phyloP scores from a whole-genome alignment of 495 filamentous ascomycete species.

The Beverwykella pulmonaria region DNA sequence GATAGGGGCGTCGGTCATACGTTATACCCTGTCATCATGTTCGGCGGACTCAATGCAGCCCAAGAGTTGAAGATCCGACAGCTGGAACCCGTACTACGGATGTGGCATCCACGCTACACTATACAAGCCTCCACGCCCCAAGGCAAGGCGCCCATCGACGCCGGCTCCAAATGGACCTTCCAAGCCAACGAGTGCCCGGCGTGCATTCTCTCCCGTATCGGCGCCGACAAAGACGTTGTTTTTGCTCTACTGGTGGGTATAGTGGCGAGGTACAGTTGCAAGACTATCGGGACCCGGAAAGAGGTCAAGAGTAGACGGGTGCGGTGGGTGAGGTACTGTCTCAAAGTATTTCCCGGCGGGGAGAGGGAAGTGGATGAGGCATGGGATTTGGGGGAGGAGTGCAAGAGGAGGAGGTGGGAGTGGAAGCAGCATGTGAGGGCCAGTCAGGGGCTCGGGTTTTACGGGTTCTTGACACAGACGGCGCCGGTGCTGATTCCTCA shows the following conservation, averaged over 20 bases:
- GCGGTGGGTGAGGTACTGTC: slow-evolving; percentile 12
- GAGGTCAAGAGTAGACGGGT: slow-evolving; percentile 4
- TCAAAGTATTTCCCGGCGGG: slow-evolving; percentile 6
- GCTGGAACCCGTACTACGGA: slow-evolving; percentile 22
- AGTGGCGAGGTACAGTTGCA: neutral
- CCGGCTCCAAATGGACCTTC: slow-evolving; percentile 7
- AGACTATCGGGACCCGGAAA: neutral
- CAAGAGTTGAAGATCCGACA: slow-evolving; percentile 10
- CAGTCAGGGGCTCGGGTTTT: neutral
- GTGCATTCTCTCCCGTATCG: slow-evolving; percentile 28
- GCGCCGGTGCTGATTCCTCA: neutral
- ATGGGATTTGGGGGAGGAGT: slow-evolving; percentile 26
- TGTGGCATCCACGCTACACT: slow-evolving; percentile 16
- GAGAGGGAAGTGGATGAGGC: slow-evolving; percentile 10
- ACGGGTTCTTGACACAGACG: neutral
- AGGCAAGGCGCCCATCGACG: slow-evolving; percentile 4
- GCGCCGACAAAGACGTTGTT: slow-evolving; percentile 8
- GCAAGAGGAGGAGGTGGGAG: neutral
- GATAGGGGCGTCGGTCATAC: slow-evolving; percentile 14
- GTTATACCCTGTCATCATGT: slow-evolving; percentile 17
- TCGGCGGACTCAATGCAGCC: neutral
- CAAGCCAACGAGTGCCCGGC: slow-evolving; percentile 26
- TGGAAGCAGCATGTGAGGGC: neutral
- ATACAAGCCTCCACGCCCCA: neutral
- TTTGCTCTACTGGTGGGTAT: slow-evolving; percentile 21